Evolutionary conservation across 2,329 filamentous ascomycete species (phyloP), one percentile per base, ranked within the genome.

Genomic region (Fusarium tuaranense): DNA sequence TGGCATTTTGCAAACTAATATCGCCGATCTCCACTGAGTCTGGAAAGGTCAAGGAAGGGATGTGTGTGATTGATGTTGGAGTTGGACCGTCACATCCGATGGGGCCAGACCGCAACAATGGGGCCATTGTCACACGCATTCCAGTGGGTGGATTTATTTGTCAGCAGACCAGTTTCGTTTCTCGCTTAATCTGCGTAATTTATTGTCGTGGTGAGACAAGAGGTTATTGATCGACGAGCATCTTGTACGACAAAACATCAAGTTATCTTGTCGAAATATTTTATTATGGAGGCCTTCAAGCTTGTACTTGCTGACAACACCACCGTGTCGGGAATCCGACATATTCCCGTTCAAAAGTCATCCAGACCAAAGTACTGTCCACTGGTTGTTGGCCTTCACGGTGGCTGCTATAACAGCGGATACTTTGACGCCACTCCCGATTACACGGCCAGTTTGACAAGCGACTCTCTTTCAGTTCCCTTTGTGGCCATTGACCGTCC

Each of bases 401-500:
- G 75, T 7, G 75, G 75, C 6, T 67, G 61, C 20, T 77, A 77
- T 13, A 74, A 65, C 9, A 72, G 73, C 67, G 48, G 71, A 14
- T 77, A 77, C 44, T 77, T 76, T 64, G 73, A 77, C 53, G 73
- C 36, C 30, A 76, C 68, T 3, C 64, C 69, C 1, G 57, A 76
- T 18, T 65, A 69, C 57, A 69, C 73, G 1, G 75, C 73, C 7
- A 65, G 46, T 25, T 44, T 64, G 20, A 51, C 65, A 22, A 77
- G 75, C 66, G 62, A 68, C 57, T 41, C 69, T 2, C 66, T 77
- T 0, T 72, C 63, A 3, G 67, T 77, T 7, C 75, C 75, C 0
- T 77, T 77, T 46, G 63, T 77, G 16, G 71, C 75, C 22, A 74
- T 77, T 62, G 71, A 77, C 65, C 75, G 75, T 18, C 75, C 75